Evolutionary conservation across 179 eudicot genomes (phyloP).

Genomic region (Nepenthes alata): DNA sequence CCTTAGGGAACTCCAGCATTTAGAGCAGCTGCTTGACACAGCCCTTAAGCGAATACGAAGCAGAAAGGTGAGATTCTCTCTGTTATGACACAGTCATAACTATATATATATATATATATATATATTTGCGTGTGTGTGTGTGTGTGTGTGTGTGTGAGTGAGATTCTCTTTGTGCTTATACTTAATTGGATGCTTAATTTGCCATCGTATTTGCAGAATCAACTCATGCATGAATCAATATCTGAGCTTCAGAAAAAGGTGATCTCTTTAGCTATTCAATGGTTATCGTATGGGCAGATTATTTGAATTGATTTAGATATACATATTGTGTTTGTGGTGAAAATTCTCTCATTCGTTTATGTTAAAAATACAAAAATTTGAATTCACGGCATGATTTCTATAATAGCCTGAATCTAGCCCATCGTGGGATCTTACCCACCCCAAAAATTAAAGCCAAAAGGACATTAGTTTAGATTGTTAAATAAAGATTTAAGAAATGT

Average conservation of each 20-base stretch:
- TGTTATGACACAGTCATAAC: neutral
- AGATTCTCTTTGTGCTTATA: too few species aligned
- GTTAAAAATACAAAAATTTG: too few species aligned
- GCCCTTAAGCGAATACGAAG: slow-evolving; percentile 59
- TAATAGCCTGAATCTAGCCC: too few species aligned
- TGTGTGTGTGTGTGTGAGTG: too few species aligned
- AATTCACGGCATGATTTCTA: too few species aligned
- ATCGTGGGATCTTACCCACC: too few species aligned
- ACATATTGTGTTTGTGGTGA: neutral
- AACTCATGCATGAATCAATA: slow-evolving; percentile 66
- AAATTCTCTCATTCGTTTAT: neutral
- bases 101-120: too few species aligned
- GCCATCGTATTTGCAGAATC: slow-evolving; percentile 42
- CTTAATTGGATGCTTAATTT: neutral
- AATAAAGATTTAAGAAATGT: too few species aligned
- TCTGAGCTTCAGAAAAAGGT: slow-evolving; percentile 86
- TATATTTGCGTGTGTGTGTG: too few species aligned
- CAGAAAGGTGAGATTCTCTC: slow-evolving; percentile 38
- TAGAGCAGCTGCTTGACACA: slow-evolving; percentile 73
- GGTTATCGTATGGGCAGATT: neutral
- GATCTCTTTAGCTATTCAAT: neutral
- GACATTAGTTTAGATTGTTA: too few species aligned
- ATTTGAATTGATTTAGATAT: too few species aligned
- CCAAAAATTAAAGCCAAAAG: too few species aligned
- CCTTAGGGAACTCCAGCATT: slow-evolving; percentile 59